Evolutionary conservation across 1,284 basidiomycete genomes (phyloP).

Genomic region (Microbotryum saponariae): DNA sequence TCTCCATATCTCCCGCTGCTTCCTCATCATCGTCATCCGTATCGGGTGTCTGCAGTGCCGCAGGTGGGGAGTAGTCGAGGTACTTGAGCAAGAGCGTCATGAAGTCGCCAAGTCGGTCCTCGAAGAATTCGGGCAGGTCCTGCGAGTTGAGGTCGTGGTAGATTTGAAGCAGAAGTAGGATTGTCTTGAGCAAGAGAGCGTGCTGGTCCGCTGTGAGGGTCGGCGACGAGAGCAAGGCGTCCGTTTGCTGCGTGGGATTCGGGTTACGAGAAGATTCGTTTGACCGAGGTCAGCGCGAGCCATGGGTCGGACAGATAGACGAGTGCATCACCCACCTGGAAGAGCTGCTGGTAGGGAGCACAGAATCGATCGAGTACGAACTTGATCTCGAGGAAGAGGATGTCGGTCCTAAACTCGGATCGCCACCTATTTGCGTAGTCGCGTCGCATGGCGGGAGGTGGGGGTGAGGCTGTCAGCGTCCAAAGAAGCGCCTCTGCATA

Average conservation of each 20-base stretch:
- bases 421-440: constrained; percentile 56
- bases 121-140: constrained; percentile 88
- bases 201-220: constrained; percentile 39
- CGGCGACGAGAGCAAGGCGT: constrained; percentile 44
- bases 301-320: background rate
- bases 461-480: background rate
- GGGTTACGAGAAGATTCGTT: background rate
- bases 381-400: constrained; percentile 86
- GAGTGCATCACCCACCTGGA: constrained; percentile 48
- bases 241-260: constrained; percentile 41
- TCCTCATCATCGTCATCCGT: constrained; percentile 58
- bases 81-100: constrained; percentile 72
- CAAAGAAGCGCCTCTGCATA: background rate
- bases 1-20: constrained; percentile 70
- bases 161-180: constrained; percentile 73
- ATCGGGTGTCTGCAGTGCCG: constrained; percentile 43
- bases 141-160: constrained; percentile 93
- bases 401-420: constrained; percentile 77
- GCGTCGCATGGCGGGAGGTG: background rate
- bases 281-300: background rate
- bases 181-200: constrained; percentile 57
- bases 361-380: constrained; percentile 79
- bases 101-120: constrained; percentile 76
- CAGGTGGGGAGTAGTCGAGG: constrained; percentile 65
- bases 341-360: constrained; percentile 72